phyloP scores from a whole-genome alignment of 495 filamentous ascomycete genomes.

The Xylaria bambusicola region DNA sequence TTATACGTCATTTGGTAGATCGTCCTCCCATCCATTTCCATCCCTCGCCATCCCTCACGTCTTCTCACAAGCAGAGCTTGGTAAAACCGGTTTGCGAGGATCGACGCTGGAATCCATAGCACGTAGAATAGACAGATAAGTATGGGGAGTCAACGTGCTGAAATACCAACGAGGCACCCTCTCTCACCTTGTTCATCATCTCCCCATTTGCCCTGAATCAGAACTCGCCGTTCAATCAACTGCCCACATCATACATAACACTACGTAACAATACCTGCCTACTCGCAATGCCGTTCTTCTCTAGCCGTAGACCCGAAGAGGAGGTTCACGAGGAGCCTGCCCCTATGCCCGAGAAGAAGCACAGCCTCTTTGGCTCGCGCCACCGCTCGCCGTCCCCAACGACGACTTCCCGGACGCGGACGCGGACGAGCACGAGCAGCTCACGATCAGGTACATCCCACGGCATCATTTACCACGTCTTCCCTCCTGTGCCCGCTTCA shows the following conservation, averaged over 20 bases:
- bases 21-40: slow-evolving; percentile 2
- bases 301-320: slow-evolving; percentile 36
- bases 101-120: slow-evolving; percentile 3
- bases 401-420: slow-evolving; percentile 25
- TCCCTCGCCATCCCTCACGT: not conserved
- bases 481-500: too few species aligned
- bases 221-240: not conserved
- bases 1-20: slow-evolving; percentile 17
- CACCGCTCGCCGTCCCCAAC: slow-evolving; percentile 46
- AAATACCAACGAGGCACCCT: slow-evolving; percentile 3
- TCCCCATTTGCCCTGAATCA: not conserved
- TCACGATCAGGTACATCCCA: slow-evolving; percentile 30
- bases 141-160: slow-evolving; percentile 10
- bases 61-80: not conserved
- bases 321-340: slow-evolving; percentile 42
- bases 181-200: not conserved
- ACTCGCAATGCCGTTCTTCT: slow-evolving; percentile 52
- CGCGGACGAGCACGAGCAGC: slow-evolving; percentile 25
- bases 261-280: not conserved
- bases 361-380: slow-evolving; percentile 46
- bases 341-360: slow-evolving; percentile 36
- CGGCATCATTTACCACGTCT: not conserved
- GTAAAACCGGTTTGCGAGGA: slow-evolving; percentile 5
- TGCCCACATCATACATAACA: not conserved
- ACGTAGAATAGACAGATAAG: not conserved